Evolutionary conservation across 2,329 filamentous ascomycete species (phyloP), one percentile per base, ranked within the genome.

Genomic region (Aquanectria penicillioides): DNA sequence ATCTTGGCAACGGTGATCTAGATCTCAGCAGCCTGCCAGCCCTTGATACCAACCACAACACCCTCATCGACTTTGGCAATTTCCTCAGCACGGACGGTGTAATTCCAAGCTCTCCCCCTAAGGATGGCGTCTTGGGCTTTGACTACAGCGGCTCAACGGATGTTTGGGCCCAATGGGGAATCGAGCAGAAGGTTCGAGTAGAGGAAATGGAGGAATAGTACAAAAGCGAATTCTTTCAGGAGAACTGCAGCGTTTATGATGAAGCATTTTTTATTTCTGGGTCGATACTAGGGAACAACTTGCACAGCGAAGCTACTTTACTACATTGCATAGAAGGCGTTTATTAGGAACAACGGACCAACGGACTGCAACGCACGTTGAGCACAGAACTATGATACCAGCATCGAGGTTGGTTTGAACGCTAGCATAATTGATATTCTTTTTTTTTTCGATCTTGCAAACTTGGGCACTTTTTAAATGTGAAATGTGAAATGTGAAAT

Each of bases 31-130:
- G 61, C 55, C 62, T 83, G 26, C 76, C 76, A 5, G 65, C 74
- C n/a, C 65, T 80, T 2, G 77, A 77, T 34, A 73, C 72, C 52
- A 72, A 76, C 51, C 75, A 70, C 4, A 63, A 71, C 10, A 65
- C 60, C 38, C 43, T 77, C 25, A 60, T 83, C 20, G 83, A 86
- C 63, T 84, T 85, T 69, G 75, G 75, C 31, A 77, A 74, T 25
- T 75, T 83, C 25, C 73, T 86, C 17, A 77, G 77, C 62, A 81
- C 81, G 1, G 83, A 85, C 43, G 71, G 73, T 23, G 67, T 75
- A 9, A 77, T 83, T 74, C 77, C 80, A 6, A 83, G 80, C 66
- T 84, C 82, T 9, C 80, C 83, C 29, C 78, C 83, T 10, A 71
- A 69, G 51, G 64, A 68, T 13, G 63, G 57, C 5, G 52, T 64